Percentiles rank a stretch among this genome's conserved stretches.
Evolutionary conservation across 768 basidiomycete species (phyloP).

Genomic region (Boletus tylopilopsis): DNA sequence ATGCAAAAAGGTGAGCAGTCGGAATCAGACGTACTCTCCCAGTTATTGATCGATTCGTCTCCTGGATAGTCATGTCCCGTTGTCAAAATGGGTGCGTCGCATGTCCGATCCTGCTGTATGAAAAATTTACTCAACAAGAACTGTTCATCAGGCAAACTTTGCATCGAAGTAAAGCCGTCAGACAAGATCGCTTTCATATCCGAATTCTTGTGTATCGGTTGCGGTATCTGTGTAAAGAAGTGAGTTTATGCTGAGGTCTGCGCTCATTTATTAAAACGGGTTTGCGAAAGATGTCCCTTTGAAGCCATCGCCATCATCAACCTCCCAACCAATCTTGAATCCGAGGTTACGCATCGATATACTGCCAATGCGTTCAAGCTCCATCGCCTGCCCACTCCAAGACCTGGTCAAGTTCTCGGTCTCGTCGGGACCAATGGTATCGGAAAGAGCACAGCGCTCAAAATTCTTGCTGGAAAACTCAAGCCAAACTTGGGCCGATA

Average conservation of each 20-base stretch:
- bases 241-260: slow-evolving; percentile 37
- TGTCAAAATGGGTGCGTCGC: slow-evolving; percentile 84
- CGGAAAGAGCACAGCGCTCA: slow-evolving; percentile 96
- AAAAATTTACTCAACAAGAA: neutral
- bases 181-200: slow-evolving; percentile 99
- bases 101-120: slow-evolving; percentile 1
- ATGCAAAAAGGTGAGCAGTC: slow-evolving; percentile 80
- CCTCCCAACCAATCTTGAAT: slow-evolving; percentile 93
- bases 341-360: slow-evolving; percentile 96
- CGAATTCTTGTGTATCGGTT: slow-evolving; percentile 97
- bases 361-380: slow-evolving; percentile 99
- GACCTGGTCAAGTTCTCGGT: slow-evolving; percentile 98
- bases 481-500: slow-evolving; percentile 98
- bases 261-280: slow-evolving; percentile 1
- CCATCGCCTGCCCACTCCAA: slow-evolving; percentile 93
- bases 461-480: slow-evolving; percentile 93
- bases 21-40: slow-evolving; percentile 1
- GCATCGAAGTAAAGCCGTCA: slow-evolving; percentile 93
- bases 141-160: slow-evolving; percentile 74
- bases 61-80: slow-evolving; percentile 82
- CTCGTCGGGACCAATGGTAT: slow-evolving; percentile 99
- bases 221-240: slow-evolving; percentile 99
- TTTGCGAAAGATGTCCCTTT: slow-evolving; percentile 79
- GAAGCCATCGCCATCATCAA: slow-evolving; percentile 99
- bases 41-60: slow-evolving; percentile 9